phyloP scores from a whole-genome alignment of 176 grass and related monocot species.

The Otatea glauca region DNA sequence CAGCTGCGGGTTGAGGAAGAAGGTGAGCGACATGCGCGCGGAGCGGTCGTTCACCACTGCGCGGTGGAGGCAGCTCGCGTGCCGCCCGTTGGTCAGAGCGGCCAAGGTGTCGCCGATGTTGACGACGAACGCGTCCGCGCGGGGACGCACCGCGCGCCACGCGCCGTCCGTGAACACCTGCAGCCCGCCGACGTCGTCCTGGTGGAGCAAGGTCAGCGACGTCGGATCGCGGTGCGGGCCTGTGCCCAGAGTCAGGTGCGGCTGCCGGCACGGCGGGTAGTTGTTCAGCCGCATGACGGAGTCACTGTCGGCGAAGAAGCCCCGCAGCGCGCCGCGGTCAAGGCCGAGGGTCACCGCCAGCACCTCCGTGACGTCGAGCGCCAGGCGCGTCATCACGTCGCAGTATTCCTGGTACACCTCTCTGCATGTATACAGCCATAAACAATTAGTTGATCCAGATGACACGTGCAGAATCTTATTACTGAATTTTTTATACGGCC shows the following conservation, averaged over 20 bases:
- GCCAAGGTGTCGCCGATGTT: conserved; percentile 68
- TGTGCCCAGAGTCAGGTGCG: conserved; percentile 55
- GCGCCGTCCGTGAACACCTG: conserved; percentile 44
- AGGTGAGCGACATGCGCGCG: conserved; percentile 46
- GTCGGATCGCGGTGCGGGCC: conserved; percentile 71
- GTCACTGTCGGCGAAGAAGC: conserved; percentile 42
- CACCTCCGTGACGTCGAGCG: conserved; percentile 54
- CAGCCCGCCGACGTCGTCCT: conserved; percentile 61
- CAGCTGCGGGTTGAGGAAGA: conserved; percentile 58
- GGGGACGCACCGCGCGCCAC: conserved; percentile 50
- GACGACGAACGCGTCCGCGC: conserved; percentile 55
- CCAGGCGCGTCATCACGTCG: conserved; percentile 51
- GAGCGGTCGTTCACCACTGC: conserved; percentile 43
- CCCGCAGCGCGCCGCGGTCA: conserved; percentile 22
- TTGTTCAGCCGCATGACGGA: conserved; percentile 59
- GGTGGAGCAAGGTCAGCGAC: conserved; percentile 64
- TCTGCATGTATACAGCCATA: conserved; percentile 12
- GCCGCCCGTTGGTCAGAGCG: conserved; percentile 56
- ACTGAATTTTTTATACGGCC: neutral
- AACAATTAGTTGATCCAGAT: neutral
- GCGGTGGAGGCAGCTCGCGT: conserved; percentile 66
- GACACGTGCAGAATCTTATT: neutral
- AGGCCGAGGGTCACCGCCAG: conserved; percentile 35
- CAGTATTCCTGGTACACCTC: conserved; percentile 59
- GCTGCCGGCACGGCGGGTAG: conserved; percentile 56